Conservation (phyloP, 257 asterid species). For the Przewalskia tangutica region DNA sequence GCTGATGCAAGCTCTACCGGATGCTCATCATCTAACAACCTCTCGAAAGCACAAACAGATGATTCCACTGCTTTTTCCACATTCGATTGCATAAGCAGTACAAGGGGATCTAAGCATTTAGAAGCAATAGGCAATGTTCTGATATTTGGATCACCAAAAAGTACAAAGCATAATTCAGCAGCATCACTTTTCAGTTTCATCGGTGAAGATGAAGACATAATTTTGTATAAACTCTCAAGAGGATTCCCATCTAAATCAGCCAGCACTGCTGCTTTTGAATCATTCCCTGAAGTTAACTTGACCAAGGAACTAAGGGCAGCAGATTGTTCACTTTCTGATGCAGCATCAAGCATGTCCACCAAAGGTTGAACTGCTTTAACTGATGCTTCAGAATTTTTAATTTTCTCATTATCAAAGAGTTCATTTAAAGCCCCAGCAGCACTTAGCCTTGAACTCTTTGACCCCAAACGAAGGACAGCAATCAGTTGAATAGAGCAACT, state of each 20-base stretch:
- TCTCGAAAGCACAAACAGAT: conserved; percentile 69
- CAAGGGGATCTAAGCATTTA: conserved; percentile 55
- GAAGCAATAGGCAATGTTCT: conserved; percentile 46
- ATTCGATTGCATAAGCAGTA: conserved; percentile 57
- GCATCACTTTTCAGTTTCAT: conserved; percentile 57
- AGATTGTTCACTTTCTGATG: conserved; percentile 48
- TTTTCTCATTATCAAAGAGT: conserved; percentile 53
- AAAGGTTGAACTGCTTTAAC: conserved; percentile 74
- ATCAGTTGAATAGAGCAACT: conserved; percentile 63
- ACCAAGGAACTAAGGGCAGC: conserved; percentile 62
- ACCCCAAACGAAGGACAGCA: conserved; percentile 83
- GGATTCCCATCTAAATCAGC: conserved; percentile 60
- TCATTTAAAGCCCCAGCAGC: conserved; percentile 63
- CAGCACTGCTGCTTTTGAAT: conserved; percentile 41
- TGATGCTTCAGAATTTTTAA: conserved; percentile 62
- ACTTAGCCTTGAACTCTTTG: conserved; percentile 68
- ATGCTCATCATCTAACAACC: conserved; percentile 59
- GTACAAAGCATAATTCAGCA: conserved; percentile 60
- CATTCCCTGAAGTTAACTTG: conserved; percentile 52
- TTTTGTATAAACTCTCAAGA: conserved; percentile 44
- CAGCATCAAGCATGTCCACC: conserved; percentile 59
- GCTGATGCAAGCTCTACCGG: conserved; percentile 48
- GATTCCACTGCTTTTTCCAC: conserved; percentile 53
- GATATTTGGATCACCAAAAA: conserved; percentile 43
- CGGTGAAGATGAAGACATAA: conserved; percentile 43